Evolutionary conservation across 139 green algal species (phyloP).

Genomic region (Mesotaenium endlicherianum): DNA sequence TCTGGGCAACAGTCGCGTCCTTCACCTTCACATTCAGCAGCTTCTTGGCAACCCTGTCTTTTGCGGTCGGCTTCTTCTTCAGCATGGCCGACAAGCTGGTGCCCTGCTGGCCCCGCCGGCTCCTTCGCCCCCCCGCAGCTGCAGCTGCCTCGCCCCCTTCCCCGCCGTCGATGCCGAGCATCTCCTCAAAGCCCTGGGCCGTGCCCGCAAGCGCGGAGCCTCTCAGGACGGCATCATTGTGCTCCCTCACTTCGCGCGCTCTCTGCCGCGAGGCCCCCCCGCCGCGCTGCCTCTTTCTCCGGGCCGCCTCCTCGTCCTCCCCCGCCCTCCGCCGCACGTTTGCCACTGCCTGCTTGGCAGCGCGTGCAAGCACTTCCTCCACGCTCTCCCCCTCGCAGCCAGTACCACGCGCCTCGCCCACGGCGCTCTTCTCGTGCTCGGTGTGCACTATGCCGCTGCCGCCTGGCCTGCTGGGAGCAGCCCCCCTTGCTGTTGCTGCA

Average conservation of each 20-base stretch:
- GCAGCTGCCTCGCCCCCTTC: no score
- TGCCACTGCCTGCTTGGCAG: conserved; percentile 11
- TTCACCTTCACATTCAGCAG: conserved; percentile 11
- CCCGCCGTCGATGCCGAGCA: neutral
- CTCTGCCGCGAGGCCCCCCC: neutral
- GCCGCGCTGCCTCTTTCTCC: neutral
- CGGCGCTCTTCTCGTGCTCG: neutral
- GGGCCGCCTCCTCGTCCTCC: neutral
- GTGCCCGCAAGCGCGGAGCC: conserved; percentile 3
- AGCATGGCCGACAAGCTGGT: neutral
- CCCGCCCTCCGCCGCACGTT: conserved; percentile 15
- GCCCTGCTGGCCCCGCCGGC: neutral
- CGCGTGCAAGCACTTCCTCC: neutral
- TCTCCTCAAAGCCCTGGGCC: neutral
- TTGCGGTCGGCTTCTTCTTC: neutral
- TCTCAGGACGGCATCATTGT: conserved; percentile 38
- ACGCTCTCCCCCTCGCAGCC: neutral
- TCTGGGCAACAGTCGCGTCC: neutral
- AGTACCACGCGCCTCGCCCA: neutral
- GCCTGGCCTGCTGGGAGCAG: neutral
- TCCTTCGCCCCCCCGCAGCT: neutral
- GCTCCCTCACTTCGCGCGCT: conserved; percentile 3
- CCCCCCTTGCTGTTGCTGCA: neutral
- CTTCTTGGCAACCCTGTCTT: neutral
- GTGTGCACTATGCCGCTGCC: neutral